These are phyloP conservation scores for Paramecium sexaurelia DNA, from an alignment of 73 alveolate species.

Conservation along the genomic window DNA sequence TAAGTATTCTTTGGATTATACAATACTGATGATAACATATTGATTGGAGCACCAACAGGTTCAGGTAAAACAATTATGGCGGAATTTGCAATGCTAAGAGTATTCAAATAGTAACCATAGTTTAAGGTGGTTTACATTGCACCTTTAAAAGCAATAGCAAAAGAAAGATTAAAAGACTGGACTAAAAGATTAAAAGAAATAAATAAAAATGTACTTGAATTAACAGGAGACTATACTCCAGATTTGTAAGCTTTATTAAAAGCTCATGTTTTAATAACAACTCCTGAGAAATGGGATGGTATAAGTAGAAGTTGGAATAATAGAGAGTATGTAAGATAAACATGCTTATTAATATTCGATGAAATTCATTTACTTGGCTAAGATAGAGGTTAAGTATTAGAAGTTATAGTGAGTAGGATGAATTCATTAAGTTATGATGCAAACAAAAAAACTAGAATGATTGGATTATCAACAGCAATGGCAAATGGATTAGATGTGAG, in stretches of 20 bases:
- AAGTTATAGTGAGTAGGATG: slow-evolving; percentile 98
- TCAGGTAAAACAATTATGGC: slow-evolving; percentile 99
- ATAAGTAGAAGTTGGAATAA: slow-evolving; percentile 99
- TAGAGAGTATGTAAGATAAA: slow-evolving; percentile 94
- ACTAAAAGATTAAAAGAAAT: slow-evolving; percentile 77
- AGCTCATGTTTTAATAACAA: slow-evolving; percentile 92
- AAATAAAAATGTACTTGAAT: slow-evolving; percentile 89
- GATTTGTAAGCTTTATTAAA: slow-evolving; percentile 77
- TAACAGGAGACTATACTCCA: slow-evolving; percentile 99
- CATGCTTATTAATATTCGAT: slow-evolving; percentile 98
- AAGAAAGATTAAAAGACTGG: slow-evolving; percentile 98
- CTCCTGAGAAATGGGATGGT: slow-evolving; percentile 99
- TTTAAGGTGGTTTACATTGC: slow-evolving; percentile 96
- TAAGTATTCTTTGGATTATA: slow-evolving; percentile 86
- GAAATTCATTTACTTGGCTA: slow-evolving; percentile 99
- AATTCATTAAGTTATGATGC: slow-evolving; percentile 78
- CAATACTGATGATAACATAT: slow-evolving; percentile 95
- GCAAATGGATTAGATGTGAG: slow-evolving; percentile 99
- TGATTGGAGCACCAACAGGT: slow-evolving; percentile 99
- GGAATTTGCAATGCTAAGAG: slow-evolving; percentile 96
- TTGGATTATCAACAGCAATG: slow-evolving; percentile 98
- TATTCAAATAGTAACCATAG: slow-evolving; percentile 91
- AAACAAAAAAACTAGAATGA: slow-evolving; percentile 87
- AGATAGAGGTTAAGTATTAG: slow-evolving; percentile 99
- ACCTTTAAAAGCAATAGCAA: slow-evolving; percentile 98